A percentile compares a stretch with the other conserved stretches of the same genome.
Conservation (phyloP, 2,329 filamentous ascomycete genomes). For the Nemania sp. region DNA sequence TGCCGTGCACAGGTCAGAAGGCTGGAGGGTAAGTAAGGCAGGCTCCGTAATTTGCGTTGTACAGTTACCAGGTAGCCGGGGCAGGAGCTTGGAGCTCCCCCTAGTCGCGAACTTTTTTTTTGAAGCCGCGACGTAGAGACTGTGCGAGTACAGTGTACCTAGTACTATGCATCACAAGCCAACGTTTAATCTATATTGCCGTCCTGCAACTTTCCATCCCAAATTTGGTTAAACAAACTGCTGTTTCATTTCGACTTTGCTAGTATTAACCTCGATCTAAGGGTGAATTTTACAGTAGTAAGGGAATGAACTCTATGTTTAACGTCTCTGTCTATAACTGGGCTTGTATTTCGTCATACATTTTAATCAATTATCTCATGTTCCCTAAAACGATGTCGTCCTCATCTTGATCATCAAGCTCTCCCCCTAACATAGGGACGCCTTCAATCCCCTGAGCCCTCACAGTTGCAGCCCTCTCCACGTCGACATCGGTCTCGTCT, state of each 20-base stretch:
- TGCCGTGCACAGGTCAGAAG: too few relatives aligned
- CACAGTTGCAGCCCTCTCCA: constrained; percentile 41
- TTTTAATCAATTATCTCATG: constrained; percentile 6
- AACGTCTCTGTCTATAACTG: not conserved
- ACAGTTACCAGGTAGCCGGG: not conserved
- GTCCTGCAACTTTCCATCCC: too few relatives aligned
- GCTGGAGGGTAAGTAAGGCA: constrained; percentile 24
- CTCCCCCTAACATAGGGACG: constrained; percentile 10
- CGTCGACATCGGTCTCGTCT: constrained; percentile 32
- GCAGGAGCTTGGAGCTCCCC: constrained; percentile 31
- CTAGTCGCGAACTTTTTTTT: constrained; percentile 40
- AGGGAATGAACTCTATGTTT: too few relatives aligned
- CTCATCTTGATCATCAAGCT: constrained; percentile 31
- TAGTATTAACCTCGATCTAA: too few relatives aligned
- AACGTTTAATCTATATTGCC: too few relatives aligned
- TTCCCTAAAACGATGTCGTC: constrained; percentile 26
- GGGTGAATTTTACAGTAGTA: too few relatives aligned
- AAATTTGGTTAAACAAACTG: too few relatives aligned
- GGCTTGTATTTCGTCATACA: not conserved
- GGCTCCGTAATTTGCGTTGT: constrained; percentile 20
- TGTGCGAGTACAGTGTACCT: constrained; percentile 26
- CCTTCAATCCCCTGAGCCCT: constrained; percentile 29
- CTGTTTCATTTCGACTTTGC: too few relatives aligned
- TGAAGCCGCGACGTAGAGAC: constrained; percentile 33
- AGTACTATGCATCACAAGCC: not conserved